Conservation (phyloP, 805 yeast genomes). For the Metschnikowia noctiluminum region DNA sequence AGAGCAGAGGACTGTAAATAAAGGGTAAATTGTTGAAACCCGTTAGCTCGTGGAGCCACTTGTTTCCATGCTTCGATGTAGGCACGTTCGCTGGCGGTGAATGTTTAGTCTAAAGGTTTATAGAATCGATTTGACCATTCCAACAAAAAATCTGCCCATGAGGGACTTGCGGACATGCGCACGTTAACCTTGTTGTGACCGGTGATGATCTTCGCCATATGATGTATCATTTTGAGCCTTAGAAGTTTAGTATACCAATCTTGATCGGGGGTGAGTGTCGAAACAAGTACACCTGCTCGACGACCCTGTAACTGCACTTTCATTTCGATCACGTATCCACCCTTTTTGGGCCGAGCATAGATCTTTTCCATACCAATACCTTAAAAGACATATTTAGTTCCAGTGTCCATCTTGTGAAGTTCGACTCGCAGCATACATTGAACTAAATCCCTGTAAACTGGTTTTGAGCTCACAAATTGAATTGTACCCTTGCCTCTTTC, state of each 20-base stretch:
- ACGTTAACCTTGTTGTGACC: neutral
- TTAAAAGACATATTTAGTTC: no score
- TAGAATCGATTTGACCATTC: no score
- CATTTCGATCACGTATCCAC: neutral
- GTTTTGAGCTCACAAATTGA: neutral
- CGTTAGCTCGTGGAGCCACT: neutral
- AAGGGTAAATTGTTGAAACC: neutral
- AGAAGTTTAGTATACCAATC: neutral
- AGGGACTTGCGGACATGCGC: no score
- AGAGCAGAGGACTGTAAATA: no score
- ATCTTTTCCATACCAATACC: neutral
- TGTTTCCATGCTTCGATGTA: neutral
- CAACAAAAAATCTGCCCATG: neutral
- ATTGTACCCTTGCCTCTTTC: neutral
- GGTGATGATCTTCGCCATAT: neutral
- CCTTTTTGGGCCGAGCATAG: neutral
- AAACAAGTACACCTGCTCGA: no score
- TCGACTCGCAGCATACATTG: no score
- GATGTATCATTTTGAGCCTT: neutral
- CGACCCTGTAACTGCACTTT: no score
- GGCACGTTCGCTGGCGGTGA: neutral
- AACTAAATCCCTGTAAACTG: no score
- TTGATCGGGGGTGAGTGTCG: no score
- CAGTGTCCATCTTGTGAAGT: neutral
- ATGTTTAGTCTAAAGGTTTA: neutral